phyloP scores from a whole-genome alignment of 23 red algal species.

The Rhodosorus marinus region DNA sequence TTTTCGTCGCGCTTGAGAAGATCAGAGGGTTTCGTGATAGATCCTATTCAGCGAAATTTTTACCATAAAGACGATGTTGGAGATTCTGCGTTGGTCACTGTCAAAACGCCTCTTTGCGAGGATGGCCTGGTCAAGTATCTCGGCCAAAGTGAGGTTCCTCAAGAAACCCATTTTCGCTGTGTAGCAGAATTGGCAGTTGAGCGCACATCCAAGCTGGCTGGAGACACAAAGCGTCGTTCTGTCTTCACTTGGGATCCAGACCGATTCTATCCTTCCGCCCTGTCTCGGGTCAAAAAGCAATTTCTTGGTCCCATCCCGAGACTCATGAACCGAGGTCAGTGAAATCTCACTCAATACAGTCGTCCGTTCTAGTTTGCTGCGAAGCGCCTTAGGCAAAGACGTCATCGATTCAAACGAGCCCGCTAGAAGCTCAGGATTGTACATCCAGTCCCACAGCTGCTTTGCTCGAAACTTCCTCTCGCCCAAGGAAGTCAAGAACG shows the following conservation, averaged over 20 bases:
- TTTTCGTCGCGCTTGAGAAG: too few species aligned
- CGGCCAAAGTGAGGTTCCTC: slow-evolving; percentile 28
- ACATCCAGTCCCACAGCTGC: slow-evolving; percentile 88
- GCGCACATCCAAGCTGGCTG: slow-evolving; percentile 54
- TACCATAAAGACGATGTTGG: slow-evolving; percentile 83
- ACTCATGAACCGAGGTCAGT: slow-evolving; percentile 29
- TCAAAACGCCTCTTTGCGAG: slow-evolving; percentile 42
- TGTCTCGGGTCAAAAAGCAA: slow-evolving; percentile 14
- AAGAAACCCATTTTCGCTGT: slow-evolving; percentile 65
- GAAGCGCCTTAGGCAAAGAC: slow-evolving; percentile 41
- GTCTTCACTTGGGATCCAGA: slow-evolving; percentile 53
- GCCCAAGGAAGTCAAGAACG: slow-evolving; percentile 32
- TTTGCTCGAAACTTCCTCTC: slow-evolving; percentile 54
- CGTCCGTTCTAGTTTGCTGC: slow-evolving; percentile 10
- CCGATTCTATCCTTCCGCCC: slow-evolving; percentile 62
- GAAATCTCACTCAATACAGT: slow-evolving; percentile 30
- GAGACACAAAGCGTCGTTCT: slow-evolving; percentile 79
- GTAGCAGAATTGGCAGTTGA: slow-evolving; percentile 92
- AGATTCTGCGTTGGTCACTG: slow-evolving; percentile 11
- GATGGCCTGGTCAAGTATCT: slow-evolving; percentile 89
- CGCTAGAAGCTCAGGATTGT: slow-evolving; percentile 17
- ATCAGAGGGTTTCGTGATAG: too few species aligned
- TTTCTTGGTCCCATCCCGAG: slow-evolving; percentile 67
- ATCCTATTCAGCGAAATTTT: too few species aligned
- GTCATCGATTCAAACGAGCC: slow-evolving; percentile 61